phyloP scores from a whole-genome alignment of 2,329 filamentous ascomycete species.

The Neospermospora avenae region DNA sequence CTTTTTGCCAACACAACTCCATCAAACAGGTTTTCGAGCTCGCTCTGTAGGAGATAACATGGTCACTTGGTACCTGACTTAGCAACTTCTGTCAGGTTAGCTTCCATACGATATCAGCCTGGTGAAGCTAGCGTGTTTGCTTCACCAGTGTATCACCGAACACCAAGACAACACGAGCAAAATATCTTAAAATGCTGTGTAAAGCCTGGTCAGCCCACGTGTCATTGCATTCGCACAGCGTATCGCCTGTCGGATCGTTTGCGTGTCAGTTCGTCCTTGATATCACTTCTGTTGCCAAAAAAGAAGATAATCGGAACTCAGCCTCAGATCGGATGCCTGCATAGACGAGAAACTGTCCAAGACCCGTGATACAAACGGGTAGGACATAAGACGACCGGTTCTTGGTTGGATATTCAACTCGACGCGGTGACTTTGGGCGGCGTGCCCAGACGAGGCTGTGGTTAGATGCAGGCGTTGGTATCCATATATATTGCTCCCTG shows the following conservation, averaged over 20 bases:
- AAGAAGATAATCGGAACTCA: neutral
- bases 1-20: neutral
- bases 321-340: neutral
- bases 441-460: neutral
- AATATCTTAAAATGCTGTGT: neutral
- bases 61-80: too few relatives aligned
- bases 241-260: neutral
- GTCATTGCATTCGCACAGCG: neutral
- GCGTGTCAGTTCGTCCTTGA: neutral
- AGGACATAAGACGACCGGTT: slow-evolving; percentile 3
- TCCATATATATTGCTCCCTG: neutral
- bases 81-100: neutral
- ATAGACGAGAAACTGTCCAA: slow-evolving; percentile 8
- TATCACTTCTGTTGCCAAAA: neutral
- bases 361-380: slow-evolving; percentile 3
- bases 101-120: neutral
- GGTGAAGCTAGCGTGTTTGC: neutral
- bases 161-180: neutral
- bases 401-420: neutral
- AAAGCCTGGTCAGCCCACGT: neutral
- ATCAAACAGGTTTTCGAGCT: neutral
- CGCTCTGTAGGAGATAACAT: neutral
- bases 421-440: neutral
- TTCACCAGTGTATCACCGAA: neutral
- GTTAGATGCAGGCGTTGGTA: neutral